Evolutionary conservation across 23 red algal genomes (phyloP), one percentile per base, ranked within the genome.

Genomic region (Cyanidioschyzon merolae): DNA sequence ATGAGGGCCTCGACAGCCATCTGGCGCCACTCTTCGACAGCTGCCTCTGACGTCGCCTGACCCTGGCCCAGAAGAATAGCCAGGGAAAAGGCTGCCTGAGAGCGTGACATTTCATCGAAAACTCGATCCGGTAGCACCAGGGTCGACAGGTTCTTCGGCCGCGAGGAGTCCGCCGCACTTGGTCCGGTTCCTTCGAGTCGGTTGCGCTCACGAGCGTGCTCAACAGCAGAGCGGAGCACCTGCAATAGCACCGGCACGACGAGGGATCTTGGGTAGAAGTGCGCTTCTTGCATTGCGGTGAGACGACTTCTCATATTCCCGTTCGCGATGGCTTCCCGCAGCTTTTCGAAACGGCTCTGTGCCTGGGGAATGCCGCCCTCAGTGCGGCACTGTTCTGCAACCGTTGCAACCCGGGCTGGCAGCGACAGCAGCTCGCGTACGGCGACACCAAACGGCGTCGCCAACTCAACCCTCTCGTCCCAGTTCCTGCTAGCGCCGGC

Each of bases 391-490:
- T 71, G 63, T 27, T 71, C 63, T 7, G 32, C n/a, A 3, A 71
- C 63, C 16, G 63, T 71, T 35, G 32, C n/a, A 7, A 71, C 63
- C 7, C 63, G 63, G 2, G 63, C 63, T 27, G 63, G 63, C 12
- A 71, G 63, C 63, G 63, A 25, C 29, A 71, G 32, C 63, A 71
- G 7, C 3, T 71, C 63, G 12, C 63, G 63, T 7, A 35, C 32
- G 63, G 63, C 63, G n/a, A 71, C 63, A 7, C 63, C 63, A 71
- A 71, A 71, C 63, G 63, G 63, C 30, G 63, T 71, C 12, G 63
- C 63, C n/a, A 71, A 12, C 63, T 71, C 63, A 25, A 71, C 63
- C 63, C 7, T 32, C 7, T 71, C 63, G 63, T 35, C 63, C n/a
- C n/a, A 32, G 63, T 71, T 35, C 12, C 29, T 35, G 50, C 50